Base-by-base conservation (phyloP, 805 yeast species). In the Starmerella tilneyi region DNA sequence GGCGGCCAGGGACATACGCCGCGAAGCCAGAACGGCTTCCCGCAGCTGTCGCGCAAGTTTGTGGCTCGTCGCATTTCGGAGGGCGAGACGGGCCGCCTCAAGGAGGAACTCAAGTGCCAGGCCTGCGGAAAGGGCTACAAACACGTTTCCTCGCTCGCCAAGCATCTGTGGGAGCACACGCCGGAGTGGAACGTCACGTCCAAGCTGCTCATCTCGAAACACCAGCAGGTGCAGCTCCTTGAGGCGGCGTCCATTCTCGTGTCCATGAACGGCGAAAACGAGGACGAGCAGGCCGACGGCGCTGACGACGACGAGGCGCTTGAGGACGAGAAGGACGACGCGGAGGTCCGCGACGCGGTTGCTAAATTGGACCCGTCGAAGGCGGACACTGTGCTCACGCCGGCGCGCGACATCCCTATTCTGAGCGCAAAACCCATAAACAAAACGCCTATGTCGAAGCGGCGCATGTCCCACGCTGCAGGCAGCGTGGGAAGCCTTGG, bases 121-220 rank as follows among this genome's bases (percentile, higher is more conserved):
- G 84, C 92, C 4, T 84, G 95, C 57, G 94, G 94, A 3, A 84
- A 84, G 62, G 94, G 92, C 19, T 84, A 84, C 61, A 85, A 84
- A 60, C 95, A 84, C 64, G 81, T 84, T 5, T 78, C 86, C 1
- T 79, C 88, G n/a, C 70, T 84, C 48, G 92, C 94, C 2, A 84
- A 84, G 62, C 94, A 84, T 64, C 64, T 84, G 31, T 84, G 94
- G 94, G 95, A 84, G 59, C 95, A 84, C 61, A 84, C 95, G 0
- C 94, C 94, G 0, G 94, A 85, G 59, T 84, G 95, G 95, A 82
- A 78, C 56, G 79, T 80, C 60, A 85, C 94, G 3, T 80, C 83
- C 54, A 82, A 81, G 60, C 67, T 84, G 44, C 67, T 81, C 29
- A 83, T 85, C 29, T 79, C 84, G n/a, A 83, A 83, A 62, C 94